These are phyloP conservation scores for Globisporangium orthogonon DNA, from an alignment of 352 stramenopile genomes.

Conservation along the genomic window DNA sequence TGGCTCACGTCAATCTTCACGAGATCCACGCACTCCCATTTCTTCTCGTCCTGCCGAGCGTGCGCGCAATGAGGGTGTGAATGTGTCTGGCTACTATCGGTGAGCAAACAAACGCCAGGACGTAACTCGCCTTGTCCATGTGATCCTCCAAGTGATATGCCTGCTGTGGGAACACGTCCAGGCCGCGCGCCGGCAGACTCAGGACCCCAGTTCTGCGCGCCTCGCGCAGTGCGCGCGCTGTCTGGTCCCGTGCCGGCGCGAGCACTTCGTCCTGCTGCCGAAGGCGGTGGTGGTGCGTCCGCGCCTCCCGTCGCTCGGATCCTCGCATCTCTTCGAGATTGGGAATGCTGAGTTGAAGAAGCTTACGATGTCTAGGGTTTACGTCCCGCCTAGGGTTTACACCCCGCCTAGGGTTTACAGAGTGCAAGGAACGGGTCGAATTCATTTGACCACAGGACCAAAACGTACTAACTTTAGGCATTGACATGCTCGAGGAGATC, in stretches of 20 bases:
- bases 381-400: too few relatives aligned
- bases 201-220: constrained; percentile 55
- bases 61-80: not conserved
- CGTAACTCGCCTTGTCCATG: constrained; percentile 46
- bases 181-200: constrained; percentile 42
- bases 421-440: too few relatives aligned
- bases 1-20: constrained; percentile 79
- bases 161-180: constrained; percentile 59
- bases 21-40: constrained; percentile 80
- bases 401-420: too few relatives aligned
- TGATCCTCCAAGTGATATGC: constrained; percentile 74
- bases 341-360: too few relatives aligned
- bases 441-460: too few relatives aligned
- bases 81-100: too few relatives aligned
- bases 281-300: too few relatives aligned
- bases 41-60: constrained; percentile 57
- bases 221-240: constrained; percentile 47
- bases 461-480: too few relatives aligned
- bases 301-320: too few relatives aligned
- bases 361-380: too few relatives aligned
- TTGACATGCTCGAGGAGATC: constrained; percentile 30
- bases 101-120: not conserved
- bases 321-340: too few relatives aligned
- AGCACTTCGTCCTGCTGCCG: constrained; percentile 40
- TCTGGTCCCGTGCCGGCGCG: constrained; percentile 49